phyloP scores from a whole-genome alignment of 148 eudicot species.

The Dianthus caryophyllus region DNA sequence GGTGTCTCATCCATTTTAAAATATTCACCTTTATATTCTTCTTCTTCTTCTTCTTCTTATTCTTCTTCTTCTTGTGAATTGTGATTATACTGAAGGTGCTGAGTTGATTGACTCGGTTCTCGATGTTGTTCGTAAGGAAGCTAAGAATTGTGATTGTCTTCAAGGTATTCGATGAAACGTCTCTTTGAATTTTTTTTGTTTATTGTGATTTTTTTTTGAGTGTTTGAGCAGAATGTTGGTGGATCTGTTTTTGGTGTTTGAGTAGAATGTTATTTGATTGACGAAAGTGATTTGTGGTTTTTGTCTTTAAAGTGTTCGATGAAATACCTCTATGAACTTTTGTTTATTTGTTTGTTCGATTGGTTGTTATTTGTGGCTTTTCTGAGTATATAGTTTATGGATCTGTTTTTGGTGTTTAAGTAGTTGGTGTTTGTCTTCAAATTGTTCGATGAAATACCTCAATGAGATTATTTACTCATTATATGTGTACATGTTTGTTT shows the following conservation, averaged over 20 bases:
- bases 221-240: background rate
- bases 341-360: background rate
- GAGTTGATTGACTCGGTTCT: slow-evolving; percentile 71
- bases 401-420: background rate
- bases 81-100: slow-evolving; percentile 74
- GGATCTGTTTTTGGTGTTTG: too few species aligned
- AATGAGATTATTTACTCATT: background rate
- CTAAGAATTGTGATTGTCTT: slow-evolving; percentile 60
- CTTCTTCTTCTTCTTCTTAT: too few species aligned
- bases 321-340: background rate
- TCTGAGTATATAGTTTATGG: background rate
- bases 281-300: too few species aligned
- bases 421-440: background rate
- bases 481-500: too few species aligned
- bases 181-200: background rate
- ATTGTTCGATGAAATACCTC: slow-evolving; percentile 4
- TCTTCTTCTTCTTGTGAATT: too few species aligned
- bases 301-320: background rate
- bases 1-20: too few species aligned
- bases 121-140: slow-evolving; percentile 70
- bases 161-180: slow-evolving; percentile 42
- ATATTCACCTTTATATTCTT: too few species aligned
- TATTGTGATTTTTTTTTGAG: background rate
- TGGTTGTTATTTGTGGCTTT: background rate
- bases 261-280: too few species aligned